Conservation (phyloP, 2,329 filamentous ascomycete genomes). For the Nakataea oryzae region DNA sequence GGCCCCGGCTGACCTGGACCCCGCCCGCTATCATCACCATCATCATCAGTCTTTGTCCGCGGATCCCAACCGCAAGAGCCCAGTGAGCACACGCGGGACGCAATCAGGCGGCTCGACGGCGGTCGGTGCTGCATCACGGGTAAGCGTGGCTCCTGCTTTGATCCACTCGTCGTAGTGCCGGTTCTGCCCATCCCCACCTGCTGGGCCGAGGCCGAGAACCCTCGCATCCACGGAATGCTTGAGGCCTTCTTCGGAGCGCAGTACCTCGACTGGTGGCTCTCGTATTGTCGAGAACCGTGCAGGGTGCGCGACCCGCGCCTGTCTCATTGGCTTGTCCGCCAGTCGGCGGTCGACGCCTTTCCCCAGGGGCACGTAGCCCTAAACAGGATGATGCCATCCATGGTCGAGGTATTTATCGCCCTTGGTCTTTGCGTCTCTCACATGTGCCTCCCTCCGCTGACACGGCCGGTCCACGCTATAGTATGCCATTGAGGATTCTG, state of each 20-base stretch:
- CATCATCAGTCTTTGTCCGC: constrained; percentile 7
- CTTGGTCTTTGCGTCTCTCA: neutral
- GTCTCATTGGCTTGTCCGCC: constrained; percentile 19
- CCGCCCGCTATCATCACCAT: neutral
- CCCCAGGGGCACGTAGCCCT: constrained; percentile 13
- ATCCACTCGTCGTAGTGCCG: constrained; percentile 12
- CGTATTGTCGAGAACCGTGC: constrained; percentile 10
- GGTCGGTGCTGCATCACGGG: constrained; percentile 15
- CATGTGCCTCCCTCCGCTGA: neutral
- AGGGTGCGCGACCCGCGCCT: constrained; percentile 2
- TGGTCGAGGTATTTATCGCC: constrained; percentile 15
- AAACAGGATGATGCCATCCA: constrained; percentile 14
- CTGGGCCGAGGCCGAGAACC: constrained; percentile 12
- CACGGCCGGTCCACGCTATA: constrained; percentile 1
- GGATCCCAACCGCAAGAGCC: constrained; percentile 7
- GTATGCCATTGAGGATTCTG: constrained; percentile 9
- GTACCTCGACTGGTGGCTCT: constrained; percentile 22
- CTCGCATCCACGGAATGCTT: constrained; percentile 11
- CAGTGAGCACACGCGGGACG: constrained; percentile 1
- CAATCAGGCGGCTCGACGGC: constrained; percentile 13
- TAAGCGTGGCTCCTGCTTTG: constrained; percentile 9
- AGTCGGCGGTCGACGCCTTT: constrained; percentile 14
- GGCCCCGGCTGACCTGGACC: too few species aligned
- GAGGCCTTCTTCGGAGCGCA: constrained; percentile 17
- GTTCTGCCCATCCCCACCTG: constrained; percentile 13